Base-by-base conservation (phyloP, 345 rosid genomes). In the Aethionema arabicum region DNA sequence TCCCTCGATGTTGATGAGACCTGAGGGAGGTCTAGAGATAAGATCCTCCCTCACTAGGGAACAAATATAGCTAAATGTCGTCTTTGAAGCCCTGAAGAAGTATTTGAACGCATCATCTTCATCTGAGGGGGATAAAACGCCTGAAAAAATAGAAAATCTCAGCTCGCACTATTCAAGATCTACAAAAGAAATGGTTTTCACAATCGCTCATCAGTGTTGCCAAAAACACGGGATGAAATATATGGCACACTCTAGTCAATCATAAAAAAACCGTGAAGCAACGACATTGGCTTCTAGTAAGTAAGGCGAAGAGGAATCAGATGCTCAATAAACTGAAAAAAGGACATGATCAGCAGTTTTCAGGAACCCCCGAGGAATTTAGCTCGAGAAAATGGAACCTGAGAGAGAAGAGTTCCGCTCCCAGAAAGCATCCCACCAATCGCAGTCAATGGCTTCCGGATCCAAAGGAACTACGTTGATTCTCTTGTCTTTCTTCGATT, bases 391-490 rank as follows among this genome's bases (percentile, higher is more conserved):
- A 63, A 13, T 32, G 29, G 63, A 75, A 83, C 83, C 95, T 85
- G 87, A 61, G 63, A 67, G 53, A 10, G 88, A 79, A 69, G 90
- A 82, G 72, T 88, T 88, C 69, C 79, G 84, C 62, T 45, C 79
- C 87, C 83, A 84, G 90, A 91, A 91, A 72, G 74, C 65, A 35
- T 76, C 84, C 98, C 98, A 91, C 98, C 98, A 91, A 59, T 88
- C 96, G 56, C 95, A 82, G 50, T 91, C 96, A 36, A 63, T 61
- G 56, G 88, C 79, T 21, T 77, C 82, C 45, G 91, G 95, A 33
- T 84, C 98, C 33, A 79, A 38, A 6, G 96, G 87, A 58, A 63
- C 83, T 0, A 52, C 59, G 54, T 65, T 68, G 21, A 69, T 16
- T 62, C 51, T 71, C 72, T 58, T 74, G 65, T 62, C 69, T 74